Evolutionary conservation across 768 basidiomycete species (phyloP), one percentile per base, ranked within the genome.

Genomic region (Xanthoconium stramineum): DNA sequence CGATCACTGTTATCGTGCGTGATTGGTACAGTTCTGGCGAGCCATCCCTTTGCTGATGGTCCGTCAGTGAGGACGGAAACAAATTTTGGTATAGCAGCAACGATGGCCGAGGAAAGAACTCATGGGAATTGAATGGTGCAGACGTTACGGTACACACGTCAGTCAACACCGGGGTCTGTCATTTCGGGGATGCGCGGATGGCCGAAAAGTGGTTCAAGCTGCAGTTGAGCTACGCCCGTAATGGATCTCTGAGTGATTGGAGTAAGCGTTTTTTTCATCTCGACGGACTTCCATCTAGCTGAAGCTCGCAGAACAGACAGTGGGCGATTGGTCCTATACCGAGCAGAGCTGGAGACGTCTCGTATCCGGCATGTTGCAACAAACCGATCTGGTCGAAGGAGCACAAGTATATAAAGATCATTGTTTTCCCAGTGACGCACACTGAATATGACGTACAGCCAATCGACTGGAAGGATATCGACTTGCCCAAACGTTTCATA

Each of bases 281-380:
- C 17, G 9, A 11, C 17, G 12, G 15, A 35, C 19, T 13, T 24
- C 1, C 32, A 15, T 43, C 3, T 15, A 8, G 5, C 24, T 42
- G 33, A 47, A 12, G 15, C 20, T 10, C 19, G 33, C 24, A 55
- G 58, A 28, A 11, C 24, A 12, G 9, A 42, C 40, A 14, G 43
- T 8, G 1, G 58, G 58, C 1, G 54, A 59, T 24, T 55, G 45
- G 54, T 52, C 32, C 13, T 30, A 19, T 4, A 59, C 53, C 1
- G 40, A 35, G n/a, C 29, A 7, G 7, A 49, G 35, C 17, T 59
- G 58, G 58, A 51, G 58, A 37, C 58, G 58, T 1, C 43, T 59
- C 13, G 20, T 24, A 8, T 14, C 6, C 10, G 50, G 50, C 14
- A 59, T 39, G 42, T 7, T 61, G 55, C 28, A 59, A 56, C 33